Percentiles rank a stretch among this genome's conserved stretches.
phyloP scores from a whole-genome alignment of 768 basidiomycete species.

The Rhizopogon vesiculosus region DNA sequence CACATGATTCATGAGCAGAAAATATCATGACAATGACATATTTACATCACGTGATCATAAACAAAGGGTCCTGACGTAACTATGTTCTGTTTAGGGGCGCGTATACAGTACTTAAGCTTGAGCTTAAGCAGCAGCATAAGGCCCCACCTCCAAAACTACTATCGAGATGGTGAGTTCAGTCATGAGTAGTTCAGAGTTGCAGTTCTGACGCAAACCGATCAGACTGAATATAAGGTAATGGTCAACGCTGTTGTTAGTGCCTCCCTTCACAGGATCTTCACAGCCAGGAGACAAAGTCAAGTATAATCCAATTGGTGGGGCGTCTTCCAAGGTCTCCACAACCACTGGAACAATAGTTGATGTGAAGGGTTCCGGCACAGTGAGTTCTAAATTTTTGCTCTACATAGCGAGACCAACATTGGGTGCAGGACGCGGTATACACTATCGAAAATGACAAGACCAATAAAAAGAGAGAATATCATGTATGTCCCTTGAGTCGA shows the following conservation, averaged over 20 bases:
- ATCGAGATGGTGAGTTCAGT: neutral
- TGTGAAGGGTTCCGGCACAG: slow-evolving; percentile 28
- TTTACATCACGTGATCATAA: no score
- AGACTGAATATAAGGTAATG: slow-evolving; percentile 20
- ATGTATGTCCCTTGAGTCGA: slow-evolving; percentile 15
- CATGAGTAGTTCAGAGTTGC: neutral
- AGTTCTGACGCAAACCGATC: neutral
- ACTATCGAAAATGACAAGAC: slow-evolving; percentile 41
- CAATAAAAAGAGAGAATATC: slow-evolving; percentile 34
- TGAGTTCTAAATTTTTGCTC: slow-evolving; percentile 13
- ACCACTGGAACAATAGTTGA: slow-evolving; percentile 31
- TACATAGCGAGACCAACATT: neutral
- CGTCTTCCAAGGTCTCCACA: slow-evolving; percentile 33
- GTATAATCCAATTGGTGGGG: slow-evolving; percentile 39
- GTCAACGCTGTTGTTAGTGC: no score
- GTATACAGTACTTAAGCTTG: no score
- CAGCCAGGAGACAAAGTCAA: slow-evolving; percentile 39
- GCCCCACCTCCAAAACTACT: no score
- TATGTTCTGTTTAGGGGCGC: slow-evolving; percentile 8
- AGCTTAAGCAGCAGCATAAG: slow-evolving; percentile 4
- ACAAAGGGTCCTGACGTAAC: no score
- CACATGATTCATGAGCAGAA: no score
- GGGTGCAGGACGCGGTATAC: slow-evolving; percentile 26
- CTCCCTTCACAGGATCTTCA: neutral
- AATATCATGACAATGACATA: no score